These are phyloP conservation scores for Mucor saturninus DNA, from an alignment of 371 early-diverging fungal genomes.

Conservation along the genomic window DNA sequence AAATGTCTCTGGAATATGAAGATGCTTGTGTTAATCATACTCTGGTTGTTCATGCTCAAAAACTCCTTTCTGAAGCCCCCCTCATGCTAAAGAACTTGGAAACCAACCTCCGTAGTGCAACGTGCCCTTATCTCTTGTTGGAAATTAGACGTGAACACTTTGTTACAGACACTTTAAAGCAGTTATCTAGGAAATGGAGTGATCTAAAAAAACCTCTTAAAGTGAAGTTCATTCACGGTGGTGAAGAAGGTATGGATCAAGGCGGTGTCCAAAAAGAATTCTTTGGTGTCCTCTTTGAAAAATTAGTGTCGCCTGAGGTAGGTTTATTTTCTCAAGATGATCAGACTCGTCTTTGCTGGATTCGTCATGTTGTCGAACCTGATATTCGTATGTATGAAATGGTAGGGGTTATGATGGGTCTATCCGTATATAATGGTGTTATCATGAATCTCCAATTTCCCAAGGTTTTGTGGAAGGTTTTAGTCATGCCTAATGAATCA, in stretches of 20 bases:
- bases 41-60: conserved; percentile 66
- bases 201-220: conserved; percentile 83
- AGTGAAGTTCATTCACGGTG: conserved; percentile 79
- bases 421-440: conserved; percentile 93
- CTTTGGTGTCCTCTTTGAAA: conserved; percentile 88
- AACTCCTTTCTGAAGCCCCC: conserved; percentile 65
- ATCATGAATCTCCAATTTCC: conserved; percentile 92
- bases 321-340: conserved; percentile 70
- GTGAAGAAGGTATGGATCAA: conserved; percentile 89
- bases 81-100: conserved; percentile 47
- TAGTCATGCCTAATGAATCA: conserved; percentile 53
- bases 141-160: conserved; percentile 74
- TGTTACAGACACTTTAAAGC: conserved; percentile 71
- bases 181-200: conserved; percentile 56
- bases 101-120: conserved; percentile 49
- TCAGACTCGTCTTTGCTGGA: conserved; percentile 80
- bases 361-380: conserved; percentile 65
- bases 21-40: conserved; percentile 86
- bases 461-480: conserved; percentile 80
- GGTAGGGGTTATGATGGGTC: conserved; percentile 90
- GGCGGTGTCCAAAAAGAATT: conserved; percentile 98
- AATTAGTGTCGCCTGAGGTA: conserved; percentile 83
- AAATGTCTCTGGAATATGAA: conserved; percentile 84
- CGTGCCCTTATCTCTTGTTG: conserved; percentile 81
- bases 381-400: conserved; percentile 75